A percentile compares a stretch with the other conserved stretches of the same genome.
Conservation (phyloP, 2,329 filamentous ascomycete genomes). For the Paracorniculantispora psalliotae region DNA sequence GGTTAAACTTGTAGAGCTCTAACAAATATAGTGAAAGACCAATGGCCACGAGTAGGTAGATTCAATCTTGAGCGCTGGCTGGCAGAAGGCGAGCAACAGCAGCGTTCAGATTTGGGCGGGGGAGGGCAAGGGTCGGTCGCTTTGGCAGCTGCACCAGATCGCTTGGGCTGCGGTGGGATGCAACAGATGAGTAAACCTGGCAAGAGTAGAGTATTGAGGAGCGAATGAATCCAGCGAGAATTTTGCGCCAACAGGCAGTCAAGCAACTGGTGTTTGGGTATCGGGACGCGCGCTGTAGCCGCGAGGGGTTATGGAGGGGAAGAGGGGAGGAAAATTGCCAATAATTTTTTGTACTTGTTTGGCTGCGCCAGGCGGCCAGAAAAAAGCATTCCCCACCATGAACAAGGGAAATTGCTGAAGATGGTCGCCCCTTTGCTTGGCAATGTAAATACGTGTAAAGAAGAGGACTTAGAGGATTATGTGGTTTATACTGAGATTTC, state of each 20-base stretch:
- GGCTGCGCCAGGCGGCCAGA: slow-evolving; percentile 3
- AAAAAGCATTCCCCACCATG: slow-evolving; percentile 6
- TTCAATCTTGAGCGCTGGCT: neutral
- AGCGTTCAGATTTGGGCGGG: slow-evolving; percentile 4
- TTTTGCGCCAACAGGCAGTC: neutral
- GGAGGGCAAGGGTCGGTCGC: slow-evolving; percentile 1
- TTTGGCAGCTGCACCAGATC: neutral
- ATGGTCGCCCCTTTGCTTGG: neutral
- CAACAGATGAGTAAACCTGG: neutral
- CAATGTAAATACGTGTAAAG: neutral
- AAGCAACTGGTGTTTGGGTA: neutral
- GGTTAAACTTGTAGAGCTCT: neutral
- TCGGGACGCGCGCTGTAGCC: slow-evolving; percentile 11
- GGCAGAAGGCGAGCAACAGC: neutral
- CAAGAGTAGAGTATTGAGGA: neutral
- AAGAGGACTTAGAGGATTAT: too few species aligned
- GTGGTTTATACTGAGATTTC: too few species aligned
- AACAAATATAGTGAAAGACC: too few species aligned
- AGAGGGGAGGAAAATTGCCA: slow-evolving; percentile 12
- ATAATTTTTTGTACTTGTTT: slow-evolving; percentile 11
- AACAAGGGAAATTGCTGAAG: neutral
- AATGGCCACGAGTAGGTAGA: neutral
- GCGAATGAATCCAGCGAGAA: neutral
- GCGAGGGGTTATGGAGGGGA: slow-evolving; percentile 15
- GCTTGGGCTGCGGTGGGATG: neutral